A percentile compares a stretch with the other conserved stretches of the same genome.
Evolutionary conservation across 1,139 yeast genomes (phyloP).

Genomic region (Hyphopichia khmerensis): DNA sequence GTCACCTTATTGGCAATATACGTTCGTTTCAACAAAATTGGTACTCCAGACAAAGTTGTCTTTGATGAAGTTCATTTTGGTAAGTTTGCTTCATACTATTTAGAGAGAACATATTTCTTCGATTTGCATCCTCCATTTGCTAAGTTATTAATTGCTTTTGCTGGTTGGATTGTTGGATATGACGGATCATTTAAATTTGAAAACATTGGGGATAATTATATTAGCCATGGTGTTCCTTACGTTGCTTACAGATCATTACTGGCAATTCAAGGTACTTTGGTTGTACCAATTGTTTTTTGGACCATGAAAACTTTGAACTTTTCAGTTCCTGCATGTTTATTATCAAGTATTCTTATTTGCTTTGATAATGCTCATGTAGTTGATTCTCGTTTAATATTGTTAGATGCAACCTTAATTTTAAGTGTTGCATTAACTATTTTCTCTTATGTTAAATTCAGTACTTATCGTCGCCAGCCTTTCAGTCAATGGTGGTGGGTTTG

Average conservation of each 20-base stretch:
- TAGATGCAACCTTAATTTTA: constrained; percentile 85
- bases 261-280: constrained; percentile 79
- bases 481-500: constrained; percentile 80
- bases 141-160: constrained; percentile 84
- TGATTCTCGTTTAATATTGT: constrained; percentile 84
- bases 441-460: constrained; percentile 76
- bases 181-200: constrained; percentile 91
- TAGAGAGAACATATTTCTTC: constrained; percentile 83
- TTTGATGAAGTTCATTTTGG: constrained; percentile 99
- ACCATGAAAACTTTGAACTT: constrained; percentile 85
- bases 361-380: constrained; percentile 90
- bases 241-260: constrained; percentile 80
- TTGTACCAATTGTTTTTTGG: constrained; percentile 78
- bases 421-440: constrained; percentile 79
- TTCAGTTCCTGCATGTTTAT: constrained; percentile 71
- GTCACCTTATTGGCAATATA: constrained; percentile 67
- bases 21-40: constrained; percentile 69
- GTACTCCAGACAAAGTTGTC: constrained; percentile 82
- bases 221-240: constrained; percentile 78
- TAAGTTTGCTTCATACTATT: constrained; percentile 85
- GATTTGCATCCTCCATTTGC: constrained; percentile 99
- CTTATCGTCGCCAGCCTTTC: constrained; percentile 68
- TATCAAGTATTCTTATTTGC: constrained; percentile 79
- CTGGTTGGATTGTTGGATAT: constrained; percentile 86
- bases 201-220: constrained; percentile 82